Evolutionary conservation across 495 filamentous ascomycete genomes (phyloP).

Genomic region (Bryoglossum gracile): DNA sequence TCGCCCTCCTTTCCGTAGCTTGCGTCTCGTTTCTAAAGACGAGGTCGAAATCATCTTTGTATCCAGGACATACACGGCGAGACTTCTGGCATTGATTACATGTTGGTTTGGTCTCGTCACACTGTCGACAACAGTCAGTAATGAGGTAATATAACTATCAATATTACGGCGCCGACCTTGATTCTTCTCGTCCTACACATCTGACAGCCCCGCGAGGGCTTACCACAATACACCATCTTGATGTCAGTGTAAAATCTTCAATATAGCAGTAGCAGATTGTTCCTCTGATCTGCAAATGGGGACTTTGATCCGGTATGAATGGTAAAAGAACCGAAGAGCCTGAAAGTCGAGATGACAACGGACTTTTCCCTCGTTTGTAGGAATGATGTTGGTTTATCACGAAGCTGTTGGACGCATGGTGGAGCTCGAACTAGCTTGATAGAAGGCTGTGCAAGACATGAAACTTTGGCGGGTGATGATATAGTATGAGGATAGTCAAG

Average conservation of each 20-base stretch:
- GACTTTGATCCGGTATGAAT: not conserved
- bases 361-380: not conserved
- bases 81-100: slow-evolving; percentile 64
- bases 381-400: not conserved
- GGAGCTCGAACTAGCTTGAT: not conserved
- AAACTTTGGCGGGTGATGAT: slow-evolving; percentile 8
- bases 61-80: slow-evolving; percentile 60
- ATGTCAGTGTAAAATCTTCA: slow-evolving; percentile 1
- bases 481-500: not conserved
- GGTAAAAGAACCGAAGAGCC: not conserved
- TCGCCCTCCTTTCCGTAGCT: slow-evolving; percentile 46
- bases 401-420: not conserved
- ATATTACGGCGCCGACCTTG: slow-evolving; percentile 44
- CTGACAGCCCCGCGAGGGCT: slow-evolving; percentile 66
- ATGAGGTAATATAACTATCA: not conserved
- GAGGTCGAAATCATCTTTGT: slow-evolving; percentile 61
- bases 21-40: slow-evolving; percentile 60
- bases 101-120: slow-evolving; percentile 60
- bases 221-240: slow-evolving; percentile 67
- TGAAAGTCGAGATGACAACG: not conserved
- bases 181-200: slow-evolving; percentile 64
- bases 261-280: not conserved
- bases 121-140: slow-evolving; percentile 34
- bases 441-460: slow-evolving; percentile 6
- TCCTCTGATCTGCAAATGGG: not conserved